These are phyloP conservation scores for Eucalyptus sp. DNA, from an alignment of 345 rosid genomes.

Conservation along the genomic window DNA sequence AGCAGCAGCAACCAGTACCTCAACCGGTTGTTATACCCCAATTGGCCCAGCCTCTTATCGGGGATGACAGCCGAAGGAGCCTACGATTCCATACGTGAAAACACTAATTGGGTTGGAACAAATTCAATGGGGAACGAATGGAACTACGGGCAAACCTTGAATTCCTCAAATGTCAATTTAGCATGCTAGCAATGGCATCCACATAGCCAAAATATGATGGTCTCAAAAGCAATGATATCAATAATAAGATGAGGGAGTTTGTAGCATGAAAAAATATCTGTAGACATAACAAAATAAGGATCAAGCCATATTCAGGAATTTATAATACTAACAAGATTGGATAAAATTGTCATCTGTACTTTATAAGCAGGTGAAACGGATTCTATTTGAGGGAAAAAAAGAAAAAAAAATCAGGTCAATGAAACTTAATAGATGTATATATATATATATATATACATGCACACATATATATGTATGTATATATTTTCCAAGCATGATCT, in stretches of 20 bases:
- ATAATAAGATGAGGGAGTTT: not conserved
- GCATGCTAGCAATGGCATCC: not conserved
- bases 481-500: too few species aligned
- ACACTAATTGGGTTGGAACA: not conserved
- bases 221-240: not conserved
- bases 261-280: not conserved
- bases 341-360: not conserved
- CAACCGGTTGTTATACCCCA: too few species aligned
- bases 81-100: not conserved
- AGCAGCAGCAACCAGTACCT: not conserved
- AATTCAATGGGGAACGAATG: not conserved
- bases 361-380: not conserved
- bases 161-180: conserved; percentile 69
- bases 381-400: fast-evolving
- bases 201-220: not conserved
- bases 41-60: too few species aligned
- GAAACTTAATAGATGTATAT: too few species aligned
- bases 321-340: not conserved
- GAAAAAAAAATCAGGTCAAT: fast-evolving
- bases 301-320: not conserved
- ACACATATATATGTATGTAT: too few species aligned
- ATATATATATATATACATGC: too few species aligned
- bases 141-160: conserved; percentile 26
- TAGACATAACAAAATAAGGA: not conserved
- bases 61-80: too few species aligned